Base-by-base conservation (phyloP, 352 stramenopile species). In the Phytophthora agathidicida region DNA sequence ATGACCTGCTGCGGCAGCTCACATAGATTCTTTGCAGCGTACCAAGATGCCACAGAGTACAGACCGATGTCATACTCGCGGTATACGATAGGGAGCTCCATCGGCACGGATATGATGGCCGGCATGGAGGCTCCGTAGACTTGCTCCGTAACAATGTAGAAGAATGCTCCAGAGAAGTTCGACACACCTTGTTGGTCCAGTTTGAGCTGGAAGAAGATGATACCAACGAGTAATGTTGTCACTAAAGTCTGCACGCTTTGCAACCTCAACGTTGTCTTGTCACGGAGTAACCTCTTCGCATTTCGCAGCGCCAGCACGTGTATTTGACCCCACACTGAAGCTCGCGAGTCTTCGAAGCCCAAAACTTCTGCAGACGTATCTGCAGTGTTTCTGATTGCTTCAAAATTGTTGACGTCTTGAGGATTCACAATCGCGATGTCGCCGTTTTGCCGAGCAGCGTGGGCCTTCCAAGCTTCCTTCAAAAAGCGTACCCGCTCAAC, bases 161-260 rank as follows among this genome's bases (percentile, higher is more conserved):
- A 88, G 57, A 86, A 75, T 3, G 60, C 78, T 17, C 75, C 78
- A 4, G 60, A 65, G 46, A 85, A 83, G 48, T 70, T 80, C 28
- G 77, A 73, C 38, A 88, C 65, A 1, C 73, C 73, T 11, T 62
- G 62, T 31, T 86, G 78, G 28, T 67, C 64, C 28, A 76, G 19
- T 0, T 52, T 45, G 0, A 88, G 39, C 58, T 86, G 75, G 51
- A 80, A 77, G 58, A 78, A 88, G 43, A 86, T 81, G n/a, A 78
- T 52, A 1, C 75, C 59, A 0, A 81, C 66, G 0, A 88, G 48
- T 1, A 85, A 17, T 10, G 65, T 62, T 16, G 77, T 71, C 44
- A 83, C 51, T 5, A 88, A 42, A 22, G 71, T 71, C 42, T 83
- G 73, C 1, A 71, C 26, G 5, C 65, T 52, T n/a, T 65, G 71